Evolutionary conservation across 2,329 filamentous ascomycete genomes (phyloP).

Genomic region (Zarea fungicola): DNA sequence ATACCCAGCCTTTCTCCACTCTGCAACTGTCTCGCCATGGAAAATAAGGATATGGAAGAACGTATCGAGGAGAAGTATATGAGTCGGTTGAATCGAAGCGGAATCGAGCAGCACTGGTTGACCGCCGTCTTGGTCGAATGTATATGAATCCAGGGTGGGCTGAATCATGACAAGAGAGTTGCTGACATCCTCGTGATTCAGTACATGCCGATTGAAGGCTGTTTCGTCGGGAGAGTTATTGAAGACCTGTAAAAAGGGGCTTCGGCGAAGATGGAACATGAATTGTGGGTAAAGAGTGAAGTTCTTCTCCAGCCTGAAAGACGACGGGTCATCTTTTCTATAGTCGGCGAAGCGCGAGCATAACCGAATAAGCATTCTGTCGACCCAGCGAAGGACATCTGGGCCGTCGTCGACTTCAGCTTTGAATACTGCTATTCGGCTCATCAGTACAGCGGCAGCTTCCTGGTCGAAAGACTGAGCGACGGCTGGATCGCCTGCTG

Average conservation of each 20-base stretch:
- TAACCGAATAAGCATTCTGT: constrained; percentile 93
- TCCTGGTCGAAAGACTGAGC: constrained; percentile 98
- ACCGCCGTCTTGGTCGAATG: constrained; percentile 89
- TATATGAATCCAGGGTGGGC: constrained; percentile 94
- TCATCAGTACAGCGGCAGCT: constrained; percentile 95
- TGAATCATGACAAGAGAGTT: constrained; percentile 99
- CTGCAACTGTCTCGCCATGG: constrained; percentile 94
- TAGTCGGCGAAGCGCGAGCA: constrained; percentile 98
- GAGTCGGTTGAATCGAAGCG: constrained; percentile 89
- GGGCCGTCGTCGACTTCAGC: constrained; percentile 97
- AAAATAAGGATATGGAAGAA: constrained; percentile 99
- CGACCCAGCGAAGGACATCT: constrained; percentile 97
- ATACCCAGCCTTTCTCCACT: constrained; percentile 97
- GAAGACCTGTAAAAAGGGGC: constrained; percentile 97
- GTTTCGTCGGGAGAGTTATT: constrained; percentile 99
- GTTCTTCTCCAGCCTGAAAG: constrained; percentile 96
- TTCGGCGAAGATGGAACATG: constrained; percentile 97
- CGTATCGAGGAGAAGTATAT: constrained; percentile 90
- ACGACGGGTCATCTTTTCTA: constrained; percentile 94
- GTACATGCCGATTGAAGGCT: constrained; percentile 94
- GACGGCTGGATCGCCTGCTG: constrained; percentile 88
- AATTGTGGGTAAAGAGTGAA: constrained; percentile 98
- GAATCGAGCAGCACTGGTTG: constrained; percentile 94
- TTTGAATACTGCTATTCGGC: constrained; percentile 98
- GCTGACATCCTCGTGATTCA: constrained; percentile 95